phyloP scores from a whole-genome alignment of 2,329 filamentous ascomycete species.

The Pseudocercospora musae region DNA sequence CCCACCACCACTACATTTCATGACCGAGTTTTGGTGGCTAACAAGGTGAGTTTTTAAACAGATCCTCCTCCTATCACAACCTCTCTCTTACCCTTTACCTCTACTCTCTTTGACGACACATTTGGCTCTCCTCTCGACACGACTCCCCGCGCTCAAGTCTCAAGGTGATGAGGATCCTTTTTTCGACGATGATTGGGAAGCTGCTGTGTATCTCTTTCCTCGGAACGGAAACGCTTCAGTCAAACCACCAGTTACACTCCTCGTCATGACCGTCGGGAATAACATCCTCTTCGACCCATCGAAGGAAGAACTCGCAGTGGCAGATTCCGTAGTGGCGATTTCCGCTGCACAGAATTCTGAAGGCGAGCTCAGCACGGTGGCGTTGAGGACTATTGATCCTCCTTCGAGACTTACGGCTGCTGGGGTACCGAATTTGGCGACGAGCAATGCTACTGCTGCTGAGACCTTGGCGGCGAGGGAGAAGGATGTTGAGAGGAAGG shows the following conservation, averaged over 20 bases:
- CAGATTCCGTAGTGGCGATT: constrained; percentile 82
- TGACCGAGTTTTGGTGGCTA: not conserved
- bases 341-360: constrained; percentile 57
- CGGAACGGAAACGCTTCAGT: constrained; percentile 27
- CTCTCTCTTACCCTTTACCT: constrained; percentile 87
- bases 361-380: constrained; percentile 35
- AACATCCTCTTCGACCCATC: constrained; percentile 94
- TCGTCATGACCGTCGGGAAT: constrained; percentile 79
- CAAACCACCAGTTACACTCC: constrained; percentile 80
- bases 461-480: constrained; percentile 49
- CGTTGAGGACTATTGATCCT: constrained; percentile 49
- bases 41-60: constrained; percentile 38
- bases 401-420: constrained; percentile 49
- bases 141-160: constrained; percentile 79
- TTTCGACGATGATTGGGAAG: constrained; percentile 97
- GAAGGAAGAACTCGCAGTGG: constrained; percentile 87
- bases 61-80: constrained; percentile 91
- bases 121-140: constrained; percentile 83
- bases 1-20: not conserved
- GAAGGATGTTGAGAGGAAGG: constrained; percentile 50
- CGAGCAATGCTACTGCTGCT: constrained; percentile 40
- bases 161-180: constrained; percentile 93
- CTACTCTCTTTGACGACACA: constrained; percentile 90
- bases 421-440: constrained; percentile 47
- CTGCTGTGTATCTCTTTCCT: constrained; percentile 72